Percentiles rank a stretch among this genome's conserved stretches.
These are phyloP conservation scores for Euclidium syriacum DNA, from an alignment of 345 rosid genomes.

Conservation along the genomic window DNA sequence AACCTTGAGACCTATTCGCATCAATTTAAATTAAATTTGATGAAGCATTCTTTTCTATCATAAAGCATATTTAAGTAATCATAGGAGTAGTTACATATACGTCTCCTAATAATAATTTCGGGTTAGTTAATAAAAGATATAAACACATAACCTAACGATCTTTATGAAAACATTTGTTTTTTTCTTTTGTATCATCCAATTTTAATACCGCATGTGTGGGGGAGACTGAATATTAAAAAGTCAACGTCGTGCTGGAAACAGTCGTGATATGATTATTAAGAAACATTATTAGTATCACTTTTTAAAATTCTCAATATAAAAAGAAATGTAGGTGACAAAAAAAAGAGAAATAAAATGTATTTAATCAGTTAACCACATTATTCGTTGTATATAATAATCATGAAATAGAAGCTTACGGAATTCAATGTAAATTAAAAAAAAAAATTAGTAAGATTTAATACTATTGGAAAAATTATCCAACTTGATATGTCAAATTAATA, in stretches of 20 bases:
- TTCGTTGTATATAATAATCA: background rate
- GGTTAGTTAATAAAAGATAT: background rate
- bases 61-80: background rate
- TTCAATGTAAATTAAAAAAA: too few relatives aligned
- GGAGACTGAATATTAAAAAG: constrained; percentile 18
- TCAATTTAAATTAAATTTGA: background rate
- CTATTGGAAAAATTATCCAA: too few relatives aligned
- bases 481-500: too few relatives aligned
- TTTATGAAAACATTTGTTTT: background rate
- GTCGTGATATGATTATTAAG: constrained; percentile 23
- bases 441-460: too few relatives aligned
- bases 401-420: background rate
- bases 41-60: background rate
- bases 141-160: background rate
- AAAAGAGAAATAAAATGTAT: too few relatives aligned
- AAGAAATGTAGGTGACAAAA: too few relatives aligned
- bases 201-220: constrained; percentile 22
- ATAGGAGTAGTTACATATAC: constrained; percentile 8
- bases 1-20: background rate
- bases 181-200: background rate
- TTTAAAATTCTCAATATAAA: background rate
- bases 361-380: background rate
- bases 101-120: background rate
- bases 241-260: constrained; percentile 32
- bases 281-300: constrained; percentile 3